Evolutionary conservation across 345 rosid species (phyloP), one percentile per base, ranked within the genome.

Genomic region (Kandelia obovata): DNA sequence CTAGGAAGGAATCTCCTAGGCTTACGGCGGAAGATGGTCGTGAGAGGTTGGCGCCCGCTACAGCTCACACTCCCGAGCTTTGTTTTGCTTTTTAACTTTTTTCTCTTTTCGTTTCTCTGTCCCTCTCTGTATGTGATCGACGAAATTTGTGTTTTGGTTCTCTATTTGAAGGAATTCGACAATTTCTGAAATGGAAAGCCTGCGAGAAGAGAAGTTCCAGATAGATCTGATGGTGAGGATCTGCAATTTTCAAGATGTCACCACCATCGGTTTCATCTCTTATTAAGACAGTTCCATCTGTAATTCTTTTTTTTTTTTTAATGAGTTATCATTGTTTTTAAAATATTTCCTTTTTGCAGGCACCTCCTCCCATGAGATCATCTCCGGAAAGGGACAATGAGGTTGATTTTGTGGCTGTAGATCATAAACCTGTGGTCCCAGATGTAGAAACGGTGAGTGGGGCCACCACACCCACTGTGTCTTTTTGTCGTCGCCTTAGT

Each of bases 191-290:
- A 58, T 51, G 25, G 90, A 84, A 63, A 87, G 65, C 32, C 86
- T 75, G 62, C 77, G 78, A 20, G 96, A 84, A 66, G 90, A 80
- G 78, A 96, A 87, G 84, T 92, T 85, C 73, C 91, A 84, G 82
- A 96, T 96, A 89, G 99, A 96, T 92, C 94, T 92, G 82, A 96
- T 96, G 99, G 99, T 92, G 77, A 69, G 78, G 71, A 61, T 73
- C 67, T 73, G 15, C 46, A 39, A 39, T 39, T 11, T 11, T 64
- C 9, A 13, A 39, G 28, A 71, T 25, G 26, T 39, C 43, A 23
- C 47, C n/a, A 34, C 30, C 7, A 53, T 43, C 1, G 1, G 34
- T 72, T 49, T 47, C 39, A 9, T 57, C 25, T 46, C 2, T 46
- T 17, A 23, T 27, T 67, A 5, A 7, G 31, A 27, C 26, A 67